A percentile compares a stretch with the other conserved stretches of the same genome.
Conservation (phyloP, 1,284 basidiomycete species). For the Fomitopsis pinicola region DNA sequence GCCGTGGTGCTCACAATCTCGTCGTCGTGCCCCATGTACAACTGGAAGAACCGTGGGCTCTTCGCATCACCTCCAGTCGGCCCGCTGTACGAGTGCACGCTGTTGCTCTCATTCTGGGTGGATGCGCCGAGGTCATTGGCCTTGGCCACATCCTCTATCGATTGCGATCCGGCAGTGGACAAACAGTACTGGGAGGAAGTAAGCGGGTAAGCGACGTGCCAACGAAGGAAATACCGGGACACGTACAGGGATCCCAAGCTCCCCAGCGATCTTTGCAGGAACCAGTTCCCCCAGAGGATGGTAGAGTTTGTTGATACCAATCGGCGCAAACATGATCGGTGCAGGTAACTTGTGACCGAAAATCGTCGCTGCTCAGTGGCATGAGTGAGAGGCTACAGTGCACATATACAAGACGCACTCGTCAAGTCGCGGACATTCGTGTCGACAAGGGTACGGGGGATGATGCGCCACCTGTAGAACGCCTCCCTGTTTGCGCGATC, state of each 20-base stretch:
- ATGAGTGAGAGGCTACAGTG: neutral
- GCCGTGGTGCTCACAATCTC: constrained; percentile 33
- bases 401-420: constrained; percentile 23
- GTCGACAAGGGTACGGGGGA: constrained; percentile 57
- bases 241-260: constrained; percentile 45
- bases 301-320: constrained; percentile 59
- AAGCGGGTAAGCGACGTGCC: neutral
- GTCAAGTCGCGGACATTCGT: constrained; percentile 52
- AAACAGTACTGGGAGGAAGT: constrained; percentile 39
- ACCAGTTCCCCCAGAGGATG: constrained; percentile 47
- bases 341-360: constrained; percentile 52
- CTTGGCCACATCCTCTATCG: constrained; percentile 50
- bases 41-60: constrained; percentile 53
- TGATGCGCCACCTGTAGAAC: constrained; percentile 48
- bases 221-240: neutral
- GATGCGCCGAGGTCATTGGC: constrained; percentile 41
- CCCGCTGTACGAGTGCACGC: constrained; percentile 29
- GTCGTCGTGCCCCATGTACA: constrained; percentile 58
- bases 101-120: constrained; percentile 35
- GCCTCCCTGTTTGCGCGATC: constrained; percentile 50
- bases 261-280: constrained; percentile 50
- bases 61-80: constrained; percentile 34
- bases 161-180: constrained; percentile 49
- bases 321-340: constrained; percentile 53
- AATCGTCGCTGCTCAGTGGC: constrained; percentile 34